phyloP scores from a whole-genome alignment of 2,329 filamentous ascomycete species.

The Rhynchosporium agropyri region DNA sequence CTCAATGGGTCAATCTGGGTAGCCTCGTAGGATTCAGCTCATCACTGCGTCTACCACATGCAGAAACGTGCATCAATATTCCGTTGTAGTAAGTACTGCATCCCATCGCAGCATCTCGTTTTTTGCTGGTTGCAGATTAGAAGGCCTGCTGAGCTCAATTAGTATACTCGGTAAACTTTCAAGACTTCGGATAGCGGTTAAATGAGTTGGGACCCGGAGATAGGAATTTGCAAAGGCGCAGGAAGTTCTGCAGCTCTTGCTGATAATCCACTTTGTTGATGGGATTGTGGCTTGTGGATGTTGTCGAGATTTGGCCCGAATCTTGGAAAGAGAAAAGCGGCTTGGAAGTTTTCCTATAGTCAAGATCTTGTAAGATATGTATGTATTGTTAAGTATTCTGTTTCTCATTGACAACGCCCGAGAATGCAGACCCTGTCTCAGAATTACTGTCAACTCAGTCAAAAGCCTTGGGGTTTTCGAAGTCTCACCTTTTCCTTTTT shows the following conservation, averaged over 20 bases:
- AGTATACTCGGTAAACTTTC: not conserved
- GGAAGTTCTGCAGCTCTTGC: not conserved
- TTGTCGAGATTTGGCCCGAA: too few species aligned
- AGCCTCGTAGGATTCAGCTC: constrained; percentile 14
- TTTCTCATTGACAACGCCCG: too few species aligned
- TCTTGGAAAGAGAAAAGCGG: too few species aligned
- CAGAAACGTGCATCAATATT: not conserved
- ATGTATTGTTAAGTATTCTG: too few species aligned
- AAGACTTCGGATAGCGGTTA: not conserved
- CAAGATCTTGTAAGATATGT: too few species aligned
- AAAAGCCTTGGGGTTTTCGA: too few species aligned
- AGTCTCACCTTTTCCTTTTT: too few species aligned
- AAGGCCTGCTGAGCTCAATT: not conserved
- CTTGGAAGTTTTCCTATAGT: too few species aligned
- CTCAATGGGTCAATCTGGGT: constrained; percentile 8
- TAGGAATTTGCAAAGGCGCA: constrained; percentile 1
- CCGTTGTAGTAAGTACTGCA: not conserved
- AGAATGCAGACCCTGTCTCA: too few species aligned
- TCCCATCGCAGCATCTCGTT: not conserved
- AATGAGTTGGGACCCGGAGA: not conserved
- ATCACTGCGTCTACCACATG: constrained; percentile 16
- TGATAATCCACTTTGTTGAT: too few species aligned
- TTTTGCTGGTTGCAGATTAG: constrained; percentile 10
- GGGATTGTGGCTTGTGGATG: too few species aligned
- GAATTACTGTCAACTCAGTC: too few species aligned